These are phyloP conservation scores for Nicotiana rustica DNA, from an alignment of 305 asterid species.

Conservation along the genomic window DNA sequence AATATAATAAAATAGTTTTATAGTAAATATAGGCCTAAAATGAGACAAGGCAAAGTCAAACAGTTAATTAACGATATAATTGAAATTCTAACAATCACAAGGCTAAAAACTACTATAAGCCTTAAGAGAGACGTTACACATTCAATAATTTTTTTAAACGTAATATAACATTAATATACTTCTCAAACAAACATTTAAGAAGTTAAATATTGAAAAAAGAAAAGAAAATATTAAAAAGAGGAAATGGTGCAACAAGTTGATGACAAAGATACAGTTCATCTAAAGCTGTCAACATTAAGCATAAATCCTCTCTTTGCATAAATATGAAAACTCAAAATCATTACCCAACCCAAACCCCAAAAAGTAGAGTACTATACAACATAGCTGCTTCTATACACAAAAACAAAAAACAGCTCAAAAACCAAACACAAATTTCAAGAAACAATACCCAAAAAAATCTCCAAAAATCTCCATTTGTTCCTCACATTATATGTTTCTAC, in stretches of 20 bases:
- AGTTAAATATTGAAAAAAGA: too few species aligned
- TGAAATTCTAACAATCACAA: neutral
- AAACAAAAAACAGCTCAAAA: neutral
- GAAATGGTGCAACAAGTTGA: neutral
- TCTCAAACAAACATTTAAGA: too few species aligned
- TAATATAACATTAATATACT: neutral
- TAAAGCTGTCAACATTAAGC: constrained; percentile 13
- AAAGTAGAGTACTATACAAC: neutral
- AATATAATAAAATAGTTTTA: too few species aligned
- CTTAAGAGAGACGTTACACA: neutral
- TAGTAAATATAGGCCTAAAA: neutral
- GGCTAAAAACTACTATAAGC: neutral
- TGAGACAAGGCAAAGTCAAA: neutral
- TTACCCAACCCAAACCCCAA: neutral
- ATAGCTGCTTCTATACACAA: too few species aligned
- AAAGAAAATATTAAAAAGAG: neutral
- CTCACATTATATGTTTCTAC: neutral
- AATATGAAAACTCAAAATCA: neutral
- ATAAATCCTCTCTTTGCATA: neutral
- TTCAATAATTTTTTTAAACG: too few species aligned
- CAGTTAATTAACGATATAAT: neutral
- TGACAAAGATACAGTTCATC: constrained; percentile 32
- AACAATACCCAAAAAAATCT: neutral
- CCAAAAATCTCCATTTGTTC: neutral
- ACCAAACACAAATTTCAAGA: constrained; percentile 8